A percentile compares a stretch with the other conserved stretches of the same genome.
Evolutionary conservation across 768 basidiomycete species (phyloP).

Genomic region (Tylopilus intermedius): DNA sequence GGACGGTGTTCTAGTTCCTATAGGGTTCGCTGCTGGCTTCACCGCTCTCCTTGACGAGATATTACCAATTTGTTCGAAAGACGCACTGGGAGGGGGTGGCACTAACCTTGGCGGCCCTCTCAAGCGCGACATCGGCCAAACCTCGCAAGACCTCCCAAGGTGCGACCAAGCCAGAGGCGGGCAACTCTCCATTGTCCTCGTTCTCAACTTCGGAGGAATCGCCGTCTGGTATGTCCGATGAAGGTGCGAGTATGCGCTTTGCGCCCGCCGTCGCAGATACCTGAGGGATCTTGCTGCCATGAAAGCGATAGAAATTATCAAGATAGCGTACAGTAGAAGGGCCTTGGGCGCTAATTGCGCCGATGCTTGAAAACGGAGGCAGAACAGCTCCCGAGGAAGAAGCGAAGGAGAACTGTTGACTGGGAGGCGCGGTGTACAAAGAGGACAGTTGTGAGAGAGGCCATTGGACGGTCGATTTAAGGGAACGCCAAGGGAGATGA

Average conservation of each 20-base stretch:
- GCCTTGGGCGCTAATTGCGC: conserved; percentile 47
- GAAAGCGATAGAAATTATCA: conserved; percentile 36
- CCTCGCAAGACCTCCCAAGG: conserved; percentile 84
- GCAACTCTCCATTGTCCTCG: conserved; percentile 74
- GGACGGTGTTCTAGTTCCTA: conserved; percentile 69
- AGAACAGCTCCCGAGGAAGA: conserved; percentile 49
- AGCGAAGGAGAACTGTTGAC: conserved; percentile 29
- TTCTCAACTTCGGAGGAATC: conserved; percentile 85
- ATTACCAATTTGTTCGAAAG: conserved; percentile 7
- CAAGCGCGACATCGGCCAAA: conserved; percentile 75
- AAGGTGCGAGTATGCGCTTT: conserved; percentile 57
- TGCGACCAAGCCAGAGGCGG: conserved; percentile 75
- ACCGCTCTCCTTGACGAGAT: conserved; percentile 59
- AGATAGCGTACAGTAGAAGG: conserved; percentile 56
- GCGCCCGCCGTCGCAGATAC: conserved; percentile 34
- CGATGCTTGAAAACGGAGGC: conserved; percentile 69
- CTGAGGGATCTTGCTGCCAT: conserved; percentile 30
- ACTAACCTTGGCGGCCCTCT: conserved; percentile 70
- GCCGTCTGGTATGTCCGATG: conserved; percentile 69
- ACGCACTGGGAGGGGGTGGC: background rate
- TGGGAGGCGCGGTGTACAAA: conserved; percentile 38
- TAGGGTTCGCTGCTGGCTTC: conserved; percentile 65
- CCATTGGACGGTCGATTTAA: too few relatives aligned
- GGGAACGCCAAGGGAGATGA: conserved; percentile 56
- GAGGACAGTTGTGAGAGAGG: conserved; percentile 23